Conservation (phyloP, 306 rosid species). For the Vachellia pachyceras region DNA sequence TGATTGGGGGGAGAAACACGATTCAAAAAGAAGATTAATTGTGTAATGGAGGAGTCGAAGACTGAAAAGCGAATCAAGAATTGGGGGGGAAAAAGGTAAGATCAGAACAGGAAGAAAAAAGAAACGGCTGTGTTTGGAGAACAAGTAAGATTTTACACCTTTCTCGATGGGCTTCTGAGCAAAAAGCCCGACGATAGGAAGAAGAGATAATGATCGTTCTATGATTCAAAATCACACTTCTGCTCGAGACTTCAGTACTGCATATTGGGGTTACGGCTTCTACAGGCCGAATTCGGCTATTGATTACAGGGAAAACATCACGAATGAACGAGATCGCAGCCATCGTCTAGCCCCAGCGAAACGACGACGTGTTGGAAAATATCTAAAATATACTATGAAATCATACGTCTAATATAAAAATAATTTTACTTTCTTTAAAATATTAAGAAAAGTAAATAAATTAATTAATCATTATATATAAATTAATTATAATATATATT, state of each 20-base stretch:
- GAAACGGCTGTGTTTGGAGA: background rate
- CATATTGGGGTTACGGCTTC: background rate
- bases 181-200: background rate
- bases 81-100: background rate
- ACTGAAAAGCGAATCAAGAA: background rate
- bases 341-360: background rate
- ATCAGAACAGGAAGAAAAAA: background rate
- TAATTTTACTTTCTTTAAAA: no score
- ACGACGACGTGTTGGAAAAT: background rate
- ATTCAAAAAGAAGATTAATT: background rate
- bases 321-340: background rate
- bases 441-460: no score
- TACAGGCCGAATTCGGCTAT: background rate
- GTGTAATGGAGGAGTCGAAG: background rate
- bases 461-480: no score
- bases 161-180: background rate
- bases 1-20: background rate
- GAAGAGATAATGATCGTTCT: constrained; percentile 23
- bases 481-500: no score
- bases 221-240: background rate
- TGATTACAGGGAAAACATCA: background rate
- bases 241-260: background rate
- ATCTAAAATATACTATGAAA: no score
- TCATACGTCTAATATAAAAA: no score
- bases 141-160: constrained; percentile 21